These are phyloP conservation scores for Thinopyrum elongatum DNA, from an alignment of 176 grass and related monocot genomes.

Conservation along the genomic window DNA sequence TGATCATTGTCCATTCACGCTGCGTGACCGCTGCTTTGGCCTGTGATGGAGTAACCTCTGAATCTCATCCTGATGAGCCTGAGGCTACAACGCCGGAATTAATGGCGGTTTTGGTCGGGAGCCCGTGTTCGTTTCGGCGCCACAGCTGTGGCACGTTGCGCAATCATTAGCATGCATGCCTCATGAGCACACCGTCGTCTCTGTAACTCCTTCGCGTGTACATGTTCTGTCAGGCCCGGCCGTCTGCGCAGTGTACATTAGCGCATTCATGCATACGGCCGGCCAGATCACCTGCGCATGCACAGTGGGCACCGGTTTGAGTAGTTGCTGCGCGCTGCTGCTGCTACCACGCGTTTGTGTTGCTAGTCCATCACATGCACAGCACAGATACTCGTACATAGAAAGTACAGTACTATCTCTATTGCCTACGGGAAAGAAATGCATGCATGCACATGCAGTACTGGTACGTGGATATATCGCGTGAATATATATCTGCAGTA, in stretches of 20 bases:
- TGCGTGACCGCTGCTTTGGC: neutral
- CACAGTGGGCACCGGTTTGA: neutral
- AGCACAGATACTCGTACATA: neutral
- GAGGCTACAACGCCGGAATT: constrained; percentile 11
- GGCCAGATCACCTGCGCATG: neutral
- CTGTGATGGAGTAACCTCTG: neutral
- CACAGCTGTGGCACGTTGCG: constrained; percentile 16
- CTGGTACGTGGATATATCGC: neutral
- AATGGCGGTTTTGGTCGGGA: constrained; percentile 47
- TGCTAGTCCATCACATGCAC: neutral
- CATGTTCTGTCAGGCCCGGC: neutral
- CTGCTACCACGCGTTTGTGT: neutral
- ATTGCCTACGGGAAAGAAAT: neutral
- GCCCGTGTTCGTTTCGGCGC: constrained; percentile 44
- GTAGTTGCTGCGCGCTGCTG: neutral
- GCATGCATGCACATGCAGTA: neutral
- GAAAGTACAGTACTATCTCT: neutral
- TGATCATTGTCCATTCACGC: neutral
- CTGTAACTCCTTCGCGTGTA: neutral
- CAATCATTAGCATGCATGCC: constrained; percentile 32
- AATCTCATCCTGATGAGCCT: neutral
- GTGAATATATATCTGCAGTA: neutral
- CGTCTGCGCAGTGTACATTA: neutral
- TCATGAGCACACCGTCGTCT: neutral
- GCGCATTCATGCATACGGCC: neutral